phyloP scores from a whole-genome alignment of 1,284 basidiomycete genomes.

The Limonomyces culmigenus region DNA sequence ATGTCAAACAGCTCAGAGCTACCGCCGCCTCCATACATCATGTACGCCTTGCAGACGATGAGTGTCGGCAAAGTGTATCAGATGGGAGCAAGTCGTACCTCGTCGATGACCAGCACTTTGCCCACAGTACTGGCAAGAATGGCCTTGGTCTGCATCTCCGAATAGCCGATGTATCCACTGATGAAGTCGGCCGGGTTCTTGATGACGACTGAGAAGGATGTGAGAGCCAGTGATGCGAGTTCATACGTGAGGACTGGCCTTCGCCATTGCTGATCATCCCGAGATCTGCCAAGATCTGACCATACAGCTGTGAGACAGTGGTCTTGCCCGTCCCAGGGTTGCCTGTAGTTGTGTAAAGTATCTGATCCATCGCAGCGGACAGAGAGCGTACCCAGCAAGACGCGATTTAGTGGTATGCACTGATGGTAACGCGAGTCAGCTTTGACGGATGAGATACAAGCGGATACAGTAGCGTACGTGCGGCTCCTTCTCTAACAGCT shows the following conservation, averaged over 20 bases:
- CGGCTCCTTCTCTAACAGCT: slow-evolving; percentile 35
- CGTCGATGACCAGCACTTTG: slow-evolving; percentile 52
- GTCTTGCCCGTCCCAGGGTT: slow-evolving; percentile 55
- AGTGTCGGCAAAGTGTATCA: not conserved
- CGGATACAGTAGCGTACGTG: too few species aligned
- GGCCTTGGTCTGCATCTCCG: slow-evolving; percentile 44
- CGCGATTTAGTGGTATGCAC: slow-evolving; percentile 35
- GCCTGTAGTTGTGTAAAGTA: slow-evolving; percentile 23
- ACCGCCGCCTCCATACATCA: slow-evolving; percentile 31
- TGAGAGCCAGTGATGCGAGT: not conserved
- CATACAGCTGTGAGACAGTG: slow-evolving; percentile 46
- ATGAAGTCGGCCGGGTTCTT: slow-evolving; percentile 54
- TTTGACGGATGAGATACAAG: too few species aligned
- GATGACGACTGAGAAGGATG: slow-evolving; percentile 30
- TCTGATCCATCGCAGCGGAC: not conserved
- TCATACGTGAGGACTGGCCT: slow-evolving; percentile 22
- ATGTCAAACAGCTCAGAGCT: slow-evolving; percentile 27
- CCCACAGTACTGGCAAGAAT: slow-evolving; percentile 38
- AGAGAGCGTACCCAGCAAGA: slow-evolving; percentile 15
- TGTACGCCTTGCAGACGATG: slow-evolving; percentile 56
- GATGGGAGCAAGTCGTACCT: slow-evolving; percentile 16
- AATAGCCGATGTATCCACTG: slow-evolving; percentile 33
- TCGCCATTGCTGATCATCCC: slow-evolving; percentile 47
- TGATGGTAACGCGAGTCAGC: too few species aligned
- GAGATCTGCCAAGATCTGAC: slow-evolving; percentile 38